Percentiles rank a stretch among this genome's conserved stretches.
Conservation (phyloP, 345 rosid species). For the Eucalyptus lansdowneana region DNA sequence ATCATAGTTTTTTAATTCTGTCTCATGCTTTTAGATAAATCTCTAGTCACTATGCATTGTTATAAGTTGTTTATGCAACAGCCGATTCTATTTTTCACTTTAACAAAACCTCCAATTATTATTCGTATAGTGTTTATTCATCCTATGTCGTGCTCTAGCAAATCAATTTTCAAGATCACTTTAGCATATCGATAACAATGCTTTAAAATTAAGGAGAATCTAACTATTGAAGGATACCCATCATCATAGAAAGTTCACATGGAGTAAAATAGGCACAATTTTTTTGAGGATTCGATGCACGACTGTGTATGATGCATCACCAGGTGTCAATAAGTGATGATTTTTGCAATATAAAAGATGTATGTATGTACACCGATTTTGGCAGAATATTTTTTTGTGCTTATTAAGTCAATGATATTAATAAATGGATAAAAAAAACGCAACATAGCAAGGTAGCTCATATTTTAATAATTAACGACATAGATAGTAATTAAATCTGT, state of each 20-base stretch:
- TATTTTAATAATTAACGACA: neutral
- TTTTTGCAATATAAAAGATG: neutral
- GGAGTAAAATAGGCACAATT: neutral
- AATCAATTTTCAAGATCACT: neutral
- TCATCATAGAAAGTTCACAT: neutral
- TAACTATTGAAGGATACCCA: neutral
- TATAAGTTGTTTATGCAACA: neutral
- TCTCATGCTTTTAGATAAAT: neutral
- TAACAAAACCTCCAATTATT: neutral
- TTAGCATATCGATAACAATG: fast-evolving
- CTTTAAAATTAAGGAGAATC: neutral
- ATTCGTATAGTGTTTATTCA: neutral
- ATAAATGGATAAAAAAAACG: neutral
- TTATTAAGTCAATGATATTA: neutral
- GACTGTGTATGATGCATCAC: neutral
- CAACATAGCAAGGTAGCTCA: neutral
- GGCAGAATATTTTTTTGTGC: neutral
- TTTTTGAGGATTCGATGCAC: neutral
- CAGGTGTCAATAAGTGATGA: neutral
- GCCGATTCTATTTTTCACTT: neutral
- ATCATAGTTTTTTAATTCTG: neutral
- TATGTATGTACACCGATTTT: neutral
- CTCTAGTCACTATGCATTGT: neutral
- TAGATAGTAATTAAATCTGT: neutral
- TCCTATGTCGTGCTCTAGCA: neutral